Percentiles rank a stretch among this genome's conserved stretches.
Conservation (phyloP, 2,329 filamentous ascomycete species). For the Penicillium occitanis region DNA sequence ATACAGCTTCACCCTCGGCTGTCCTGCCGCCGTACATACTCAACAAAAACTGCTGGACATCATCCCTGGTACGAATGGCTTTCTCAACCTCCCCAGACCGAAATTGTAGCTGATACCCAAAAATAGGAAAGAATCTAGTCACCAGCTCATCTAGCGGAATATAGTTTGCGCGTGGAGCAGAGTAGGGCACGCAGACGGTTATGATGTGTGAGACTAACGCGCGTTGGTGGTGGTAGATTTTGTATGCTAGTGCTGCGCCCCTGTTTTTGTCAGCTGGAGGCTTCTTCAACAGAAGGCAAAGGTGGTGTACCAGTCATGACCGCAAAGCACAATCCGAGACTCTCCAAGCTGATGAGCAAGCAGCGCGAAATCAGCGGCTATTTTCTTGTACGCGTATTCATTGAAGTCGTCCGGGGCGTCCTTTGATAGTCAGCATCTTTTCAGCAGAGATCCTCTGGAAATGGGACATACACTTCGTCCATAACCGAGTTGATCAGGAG, state of each 20-base stretch:
- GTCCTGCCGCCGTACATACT: constrained; percentile 68
- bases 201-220: constrained; percentile 72
- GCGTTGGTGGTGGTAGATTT: constrained; percentile 71
- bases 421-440: constrained; percentile 26
- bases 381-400: constrained; percentile 69
- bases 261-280: constrained; percentile 29
- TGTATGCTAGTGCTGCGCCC: constrained; percentile 77
- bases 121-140: constrained; percentile 61
- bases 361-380: constrained; percentile 71
- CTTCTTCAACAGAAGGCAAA: not conserved
- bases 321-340: constrained; percentile 71
- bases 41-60: constrained; percentile 69
- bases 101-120: constrained; percentile 82
- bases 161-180: constrained; percentile 54
- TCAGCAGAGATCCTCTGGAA: not conserved
- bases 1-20: constrained; percentile 56
- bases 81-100: constrained; percentile 65
- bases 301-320: constrained; percentile 71
- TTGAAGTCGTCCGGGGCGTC: constrained; percentile 61
- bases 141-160: constrained; percentile 62
- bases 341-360: constrained; percentile 62
- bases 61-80: constrained; percentile 56
- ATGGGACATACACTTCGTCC: constrained; percentile 61
- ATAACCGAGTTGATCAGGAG: constrained; percentile 84
- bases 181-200: constrained; percentile 76